A percentile compares a stretch with the other conserved stretches of the same genome.
phyloP scores from a whole-genome alignment of 2,329 filamentous ascomycete species.

The Microsporum ferrugineum region DNA sequence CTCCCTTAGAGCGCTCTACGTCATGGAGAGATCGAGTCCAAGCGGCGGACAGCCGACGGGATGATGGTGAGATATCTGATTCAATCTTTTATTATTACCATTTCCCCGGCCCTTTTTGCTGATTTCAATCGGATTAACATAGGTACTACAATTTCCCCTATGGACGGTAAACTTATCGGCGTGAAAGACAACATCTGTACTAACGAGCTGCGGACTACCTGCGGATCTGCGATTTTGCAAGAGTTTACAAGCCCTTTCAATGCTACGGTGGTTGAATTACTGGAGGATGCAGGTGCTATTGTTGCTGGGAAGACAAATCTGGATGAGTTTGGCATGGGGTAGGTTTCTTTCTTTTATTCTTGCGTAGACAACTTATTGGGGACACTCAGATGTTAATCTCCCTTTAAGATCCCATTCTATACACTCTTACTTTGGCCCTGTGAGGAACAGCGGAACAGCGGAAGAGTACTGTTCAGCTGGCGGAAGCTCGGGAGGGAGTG shows the following conservation, averaged over 20 bases:
- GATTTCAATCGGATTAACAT: neutral
- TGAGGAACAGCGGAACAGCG: constrained; percentile 40
- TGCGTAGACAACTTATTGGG: neutral
- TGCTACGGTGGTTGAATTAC: constrained; percentile 63
- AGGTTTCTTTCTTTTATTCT: constrained; percentile 4
- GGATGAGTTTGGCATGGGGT: constrained; percentile 92
- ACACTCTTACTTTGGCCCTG: constrained; percentile 55
- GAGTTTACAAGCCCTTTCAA: constrained; percentile 65
- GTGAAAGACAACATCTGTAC: constrained; percentile 73
- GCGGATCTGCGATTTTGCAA: constrained; percentile 64
- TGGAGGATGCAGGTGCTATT: constrained; percentile 51
- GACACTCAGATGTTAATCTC: neutral
- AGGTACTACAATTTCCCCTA: constrained; percentile 27
- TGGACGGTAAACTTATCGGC: constrained; percentile 43
- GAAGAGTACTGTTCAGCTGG: constrained; percentile 53
- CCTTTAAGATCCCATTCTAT: constrained; percentile 52
- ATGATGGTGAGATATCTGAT: constrained; percentile 19
- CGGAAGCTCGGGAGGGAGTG: constrained; percentile 88
- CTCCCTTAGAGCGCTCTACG: constrained; percentile 24
- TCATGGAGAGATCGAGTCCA: constrained; percentile 28
- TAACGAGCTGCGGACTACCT: constrained; percentile 59
- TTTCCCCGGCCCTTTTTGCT: neutral
- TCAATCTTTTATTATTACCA: neutral
- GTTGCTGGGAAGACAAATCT: constrained; percentile 77
- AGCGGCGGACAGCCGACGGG: constrained; percentile 29